Conservation (phyloP, 2,329 filamentous ascomycete genomes). For the Ceratocystis eucalypticola region DNA sequence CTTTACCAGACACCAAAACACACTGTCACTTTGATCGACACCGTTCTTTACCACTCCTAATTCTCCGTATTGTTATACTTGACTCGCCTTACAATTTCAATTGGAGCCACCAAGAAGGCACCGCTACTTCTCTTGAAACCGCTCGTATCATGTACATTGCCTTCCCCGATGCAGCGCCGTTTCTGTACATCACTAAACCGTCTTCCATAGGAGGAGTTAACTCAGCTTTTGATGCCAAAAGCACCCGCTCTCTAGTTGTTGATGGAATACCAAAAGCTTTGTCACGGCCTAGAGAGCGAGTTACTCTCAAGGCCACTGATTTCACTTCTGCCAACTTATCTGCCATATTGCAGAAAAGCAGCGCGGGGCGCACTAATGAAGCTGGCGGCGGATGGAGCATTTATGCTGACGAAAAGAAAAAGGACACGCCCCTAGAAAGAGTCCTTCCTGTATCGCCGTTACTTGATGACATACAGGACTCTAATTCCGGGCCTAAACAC, state of each 20-base stretch:
- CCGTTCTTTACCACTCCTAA: conserved; percentile 50
- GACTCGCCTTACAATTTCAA: conserved; percentile 55
- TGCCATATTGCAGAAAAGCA: conserved; percentile 55
- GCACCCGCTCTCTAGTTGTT: conserved; percentile 56
- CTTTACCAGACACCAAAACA: conserved; percentile 66
- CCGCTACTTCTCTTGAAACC: conserved; percentile 23
- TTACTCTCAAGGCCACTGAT: conserved; percentile 52
- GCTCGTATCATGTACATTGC: conserved; percentile 65
- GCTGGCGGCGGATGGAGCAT: conserved; percentile 68
- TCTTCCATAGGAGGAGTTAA: conserved; percentile 30
- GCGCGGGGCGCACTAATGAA: conserved; percentile 54
- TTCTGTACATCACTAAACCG: conserved; percentile 52
- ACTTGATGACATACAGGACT: conserved; percentile 16
- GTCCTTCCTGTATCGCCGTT: conserved; percentile 34
- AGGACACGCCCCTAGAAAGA: conserved; percentile 42
- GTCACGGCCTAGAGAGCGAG: conserved; percentile 59
- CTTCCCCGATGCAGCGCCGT: conserved; percentile 67
- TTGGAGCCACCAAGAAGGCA: conserved; percentile 18
- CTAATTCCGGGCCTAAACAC: not conserved
- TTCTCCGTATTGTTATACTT: conserved; percentile 66
- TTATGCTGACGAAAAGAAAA: conserved; percentile 51
- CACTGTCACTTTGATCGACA: conserved; percentile 72
- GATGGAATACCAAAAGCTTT: conserved; percentile 73
- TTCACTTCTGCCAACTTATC: conserved; percentile 58
- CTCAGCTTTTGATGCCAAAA: conserved; percentile 41